These are phyloP conservation scores for Diaporthe sp. DNA, from an alignment of 2,329 filamentous ascomycete genomes.

Conservation along the genomic window DNA sequence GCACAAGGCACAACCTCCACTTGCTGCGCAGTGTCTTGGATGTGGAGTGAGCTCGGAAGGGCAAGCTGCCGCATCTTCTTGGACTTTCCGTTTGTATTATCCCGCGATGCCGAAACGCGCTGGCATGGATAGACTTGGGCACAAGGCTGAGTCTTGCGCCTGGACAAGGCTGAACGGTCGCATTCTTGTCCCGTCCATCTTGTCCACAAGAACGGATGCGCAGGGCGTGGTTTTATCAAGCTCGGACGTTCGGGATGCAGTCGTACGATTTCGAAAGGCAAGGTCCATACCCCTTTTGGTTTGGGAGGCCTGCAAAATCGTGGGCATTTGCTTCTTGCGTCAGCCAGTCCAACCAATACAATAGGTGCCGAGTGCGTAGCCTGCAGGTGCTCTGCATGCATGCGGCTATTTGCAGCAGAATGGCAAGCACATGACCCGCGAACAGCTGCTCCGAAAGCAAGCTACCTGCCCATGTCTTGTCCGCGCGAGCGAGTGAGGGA, in stretches of 20 bases:
- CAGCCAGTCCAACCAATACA: constrained; percentile 21
- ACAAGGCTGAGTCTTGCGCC: constrained; percentile 6
- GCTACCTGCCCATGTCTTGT: not conserved
- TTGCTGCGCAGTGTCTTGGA: not conserved
- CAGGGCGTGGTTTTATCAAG: constrained; percentile 11
- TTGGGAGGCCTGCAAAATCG: not conserved
- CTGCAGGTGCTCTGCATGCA: constrained; percentile 12
- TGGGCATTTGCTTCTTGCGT: not conserved
- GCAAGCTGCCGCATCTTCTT: not conserved
- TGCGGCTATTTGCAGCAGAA: constrained; percentile 9
- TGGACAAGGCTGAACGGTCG: constrained; percentile 6
- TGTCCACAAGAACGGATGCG: not conserved
- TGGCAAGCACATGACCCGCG: constrained; percentile 17
- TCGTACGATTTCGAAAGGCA: constrained; percentile 20
- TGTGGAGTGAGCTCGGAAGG: not conserved
- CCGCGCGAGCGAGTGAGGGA: not conserved
- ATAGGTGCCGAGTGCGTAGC: not conserved
- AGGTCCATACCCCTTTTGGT: not conserved
- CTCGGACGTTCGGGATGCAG: constrained; percentile 10
- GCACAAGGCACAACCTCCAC: not conserved
- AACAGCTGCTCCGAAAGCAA: not conserved
- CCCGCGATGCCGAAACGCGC: not conserved
- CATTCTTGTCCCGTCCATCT: not conserved
- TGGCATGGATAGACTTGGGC: not conserved
- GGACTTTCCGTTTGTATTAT: not conserved